Percentiles rank a stretch among this genome's conserved stretches.
phyloP scores from a whole-genome alignment of 495 filamentous ascomycete species.

The Neurospora intermedia region DNA sequence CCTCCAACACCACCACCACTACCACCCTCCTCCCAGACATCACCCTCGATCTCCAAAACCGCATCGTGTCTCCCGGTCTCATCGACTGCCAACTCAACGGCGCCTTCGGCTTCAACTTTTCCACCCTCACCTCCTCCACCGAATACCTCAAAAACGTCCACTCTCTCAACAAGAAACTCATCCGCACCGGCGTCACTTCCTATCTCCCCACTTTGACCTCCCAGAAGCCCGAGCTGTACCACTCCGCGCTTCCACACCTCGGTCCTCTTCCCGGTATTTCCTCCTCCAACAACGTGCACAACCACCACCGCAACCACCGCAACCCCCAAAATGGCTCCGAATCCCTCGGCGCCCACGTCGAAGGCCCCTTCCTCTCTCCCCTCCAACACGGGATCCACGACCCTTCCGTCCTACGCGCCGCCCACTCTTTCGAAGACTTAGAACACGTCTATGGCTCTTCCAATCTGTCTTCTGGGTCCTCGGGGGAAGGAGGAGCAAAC shows the following conservation, averaged over 20 bases:
- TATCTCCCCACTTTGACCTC: conserved; percentile 74
- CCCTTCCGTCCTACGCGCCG: conserved; percentile 46
- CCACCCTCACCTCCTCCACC: conserved; percentile 52
- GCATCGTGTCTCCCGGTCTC: conserved; percentile 69
- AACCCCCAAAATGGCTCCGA: conserved; percentile 54
- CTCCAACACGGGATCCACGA: conserved; percentile 66
- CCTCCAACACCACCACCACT: conserved; percentile 61
- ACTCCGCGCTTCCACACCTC: conserved; percentile 60
- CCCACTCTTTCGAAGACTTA: conserved; percentile 45
- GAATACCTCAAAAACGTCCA: conserved; percentile 57
- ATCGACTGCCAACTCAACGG: conserved; percentile 85
- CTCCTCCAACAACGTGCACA: too few relatives aligned
- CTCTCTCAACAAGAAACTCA: conserved; percentile 55
- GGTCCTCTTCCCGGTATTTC: conserved; percentile 17
- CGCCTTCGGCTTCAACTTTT: conserved; percentile 79
- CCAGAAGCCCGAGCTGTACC: conserved; percentile 58
- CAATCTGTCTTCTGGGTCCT: conserved; percentile 38
- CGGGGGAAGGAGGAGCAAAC: background rate
- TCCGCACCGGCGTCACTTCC: conserved; percentile 69
- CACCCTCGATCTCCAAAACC: conserved; percentile 62
- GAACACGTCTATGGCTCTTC: conserved; percentile 56
- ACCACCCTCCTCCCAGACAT: conserved; percentile 50
- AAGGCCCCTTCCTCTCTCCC: conserved; percentile 72
- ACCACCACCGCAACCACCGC: conserved; percentile 15
- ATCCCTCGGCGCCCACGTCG: conserved; percentile 72